These are phyloP conservation scores for Russula vinacea DNA, from an alignment of 768 basidiomycete genomes.

Conservation along the genomic window DNA sequence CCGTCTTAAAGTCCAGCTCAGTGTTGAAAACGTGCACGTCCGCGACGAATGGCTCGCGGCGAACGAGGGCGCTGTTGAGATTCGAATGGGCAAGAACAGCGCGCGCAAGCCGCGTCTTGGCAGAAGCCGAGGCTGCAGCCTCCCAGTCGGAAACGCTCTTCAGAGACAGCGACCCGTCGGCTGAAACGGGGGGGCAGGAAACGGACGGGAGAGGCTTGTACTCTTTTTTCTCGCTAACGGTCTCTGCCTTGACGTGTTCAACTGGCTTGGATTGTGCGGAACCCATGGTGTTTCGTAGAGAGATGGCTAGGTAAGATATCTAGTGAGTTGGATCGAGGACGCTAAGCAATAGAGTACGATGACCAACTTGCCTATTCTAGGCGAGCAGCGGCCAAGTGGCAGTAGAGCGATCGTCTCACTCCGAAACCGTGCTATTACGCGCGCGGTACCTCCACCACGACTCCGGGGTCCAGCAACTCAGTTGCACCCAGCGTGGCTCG, in stretches of 20 bases:
- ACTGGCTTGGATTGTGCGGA: constrained; percentile 38
- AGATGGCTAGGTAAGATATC: not conserved
- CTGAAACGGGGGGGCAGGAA: constrained; percentile 42
- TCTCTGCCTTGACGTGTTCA: constrained; percentile 18
- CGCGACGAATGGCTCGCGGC: constrained; percentile 56
- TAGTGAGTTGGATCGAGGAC: too few relatives aligned
- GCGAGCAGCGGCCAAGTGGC: not conserved
- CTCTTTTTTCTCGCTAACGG: constrained; percentile 30
- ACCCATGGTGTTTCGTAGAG: constrained; percentile 36
- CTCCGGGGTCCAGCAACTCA: too few relatives aligned
- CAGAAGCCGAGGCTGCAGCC: constrained; percentile 46
- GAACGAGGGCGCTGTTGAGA: constrained; percentile 59
- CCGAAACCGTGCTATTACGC: not conserved
- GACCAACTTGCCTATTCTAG: not conserved
- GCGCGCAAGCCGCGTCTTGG: constrained; percentile 71
- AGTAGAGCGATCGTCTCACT: not conserved
- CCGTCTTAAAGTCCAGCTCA: constrained; percentile 74
- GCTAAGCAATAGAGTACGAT: not conserved
- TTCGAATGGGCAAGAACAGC: constrained; percentile 70
- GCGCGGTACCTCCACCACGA: not conserved
- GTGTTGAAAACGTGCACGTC: constrained; percentile 83
- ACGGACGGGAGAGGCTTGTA: constrained; percentile 24
- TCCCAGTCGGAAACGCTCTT: constrained; percentile 69
- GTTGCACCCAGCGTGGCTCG: too few relatives aligned
- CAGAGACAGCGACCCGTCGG: constrained; percentile 58